phyloP scores from a whole-genome alignment of 2,329 filamentous ascomycete genomes.

The Botryotinia narcissicola region DNA sequence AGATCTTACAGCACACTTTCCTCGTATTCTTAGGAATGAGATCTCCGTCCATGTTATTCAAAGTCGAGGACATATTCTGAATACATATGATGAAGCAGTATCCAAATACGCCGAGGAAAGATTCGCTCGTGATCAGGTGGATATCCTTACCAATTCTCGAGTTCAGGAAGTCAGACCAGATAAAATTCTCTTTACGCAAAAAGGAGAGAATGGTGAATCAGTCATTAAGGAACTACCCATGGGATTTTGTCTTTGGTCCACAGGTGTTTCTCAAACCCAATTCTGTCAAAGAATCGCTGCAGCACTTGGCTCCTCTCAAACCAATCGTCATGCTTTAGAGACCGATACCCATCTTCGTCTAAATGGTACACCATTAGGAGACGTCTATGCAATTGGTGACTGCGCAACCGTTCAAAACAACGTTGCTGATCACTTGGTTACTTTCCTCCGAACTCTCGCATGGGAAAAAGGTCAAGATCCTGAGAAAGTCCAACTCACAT shows the following conservation, averaged over 20 bases:
- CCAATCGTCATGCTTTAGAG: slow-evolving; percentile 87
- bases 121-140: slow-evolving; percentile 86
- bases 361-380: slow-evolving; percentile 82
- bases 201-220: slow-evolving; percentile 66
- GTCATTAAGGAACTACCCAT: slow-evolving; percentile 92
- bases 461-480: slow-evolving; percentile 92
- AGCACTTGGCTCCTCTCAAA: slow-evolving; percentile 75
- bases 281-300: slow-evolving; percentile 73
- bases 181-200: slow-evolving; percentile 86
- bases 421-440: slow-evolving; percentile 83
- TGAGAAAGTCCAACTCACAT: slow-evolving; percentile 80
- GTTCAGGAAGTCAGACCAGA: slow-evolving; percentile 85
- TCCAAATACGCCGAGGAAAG: slow-evolving; percentile 89
- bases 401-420: slow-evolving; percentile 98
- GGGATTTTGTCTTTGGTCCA: slow-evolving; percentile 97
- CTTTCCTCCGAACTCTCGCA: slow-evolving; percentile 82
- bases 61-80: slow-evolving; percentile 89
- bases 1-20: slow-evolving; percentile 80
- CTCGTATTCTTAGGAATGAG: slow-evolving; percentile 88
- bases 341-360: slow-evolving; percentile 92
- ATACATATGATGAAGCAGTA: slow-evolving; percentile 95
- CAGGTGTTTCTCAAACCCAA: slow-evolving; percentile 83
- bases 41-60: slow-evolving; percentile 98
- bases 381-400: slow-evolving; percentile 95
- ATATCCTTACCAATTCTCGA: slow-evolving; percentile 87